Evolutionary conservation across 805 yeast species (phyloP).

Genomic region (Monosporozyma aerobia): DNA sequence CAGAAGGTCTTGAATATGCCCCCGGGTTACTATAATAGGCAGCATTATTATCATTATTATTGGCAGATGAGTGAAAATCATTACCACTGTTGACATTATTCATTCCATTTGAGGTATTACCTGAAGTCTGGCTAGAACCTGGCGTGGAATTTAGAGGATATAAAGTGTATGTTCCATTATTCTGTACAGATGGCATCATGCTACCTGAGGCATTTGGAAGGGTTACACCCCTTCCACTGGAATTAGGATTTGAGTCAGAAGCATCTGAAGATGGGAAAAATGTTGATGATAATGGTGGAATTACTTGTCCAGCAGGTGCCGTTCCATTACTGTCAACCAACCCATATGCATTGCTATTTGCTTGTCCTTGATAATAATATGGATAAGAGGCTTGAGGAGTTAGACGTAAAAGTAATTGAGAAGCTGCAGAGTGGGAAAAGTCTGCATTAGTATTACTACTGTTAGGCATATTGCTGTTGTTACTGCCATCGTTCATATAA

Average conservation of each 20-base stretch:
- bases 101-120: not conserved
- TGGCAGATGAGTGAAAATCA: not conserved
- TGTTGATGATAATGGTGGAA: constrained; percentile 1
- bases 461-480: constrained; percentile 7
- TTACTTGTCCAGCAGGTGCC: not conserved
- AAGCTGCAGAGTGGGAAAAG: not conserved
- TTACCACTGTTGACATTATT: not conserved
- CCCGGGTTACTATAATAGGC: not conserved
- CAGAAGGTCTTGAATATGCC: not conserved
- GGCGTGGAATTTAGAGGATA: not conserved
- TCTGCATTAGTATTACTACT: not conserved
- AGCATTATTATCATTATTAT: not conserved
- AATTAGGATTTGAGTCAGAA: not conserved
- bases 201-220: not conserved
- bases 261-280: constrained; percentile 2
- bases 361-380: constrained; percentile 1
- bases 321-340: constrained; percentile 3
- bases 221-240: not conserved
- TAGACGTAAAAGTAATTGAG: not conserved
- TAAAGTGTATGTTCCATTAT: not conserved
- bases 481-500: constrained; percentile 14
- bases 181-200: not conserved
- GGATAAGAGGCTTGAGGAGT: constrained; percentile 2
- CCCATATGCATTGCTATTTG: not conserved
- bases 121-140: not conserved